Conservation (phyloP, 2,329 filamentous ascomycete genomes). For the Taxawa tesnikishii region DNA sequence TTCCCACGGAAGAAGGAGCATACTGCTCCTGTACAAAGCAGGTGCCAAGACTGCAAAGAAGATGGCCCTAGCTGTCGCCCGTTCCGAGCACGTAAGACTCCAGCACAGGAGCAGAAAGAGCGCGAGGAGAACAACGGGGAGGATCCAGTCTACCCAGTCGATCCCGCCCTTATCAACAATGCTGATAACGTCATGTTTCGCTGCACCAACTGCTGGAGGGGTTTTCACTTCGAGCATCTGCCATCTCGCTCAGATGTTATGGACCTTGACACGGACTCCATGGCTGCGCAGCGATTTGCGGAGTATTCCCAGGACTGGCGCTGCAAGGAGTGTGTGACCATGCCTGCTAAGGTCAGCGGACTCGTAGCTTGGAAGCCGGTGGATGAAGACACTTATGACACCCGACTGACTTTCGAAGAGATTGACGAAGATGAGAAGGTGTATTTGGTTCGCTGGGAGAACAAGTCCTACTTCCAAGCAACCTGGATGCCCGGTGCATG, state of each 20-base stretch:
- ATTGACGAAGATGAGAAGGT: slow-evolving; percentile 71
- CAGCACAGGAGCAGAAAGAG: slow-evolving; percentile 72
- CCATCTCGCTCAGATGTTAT: slow-evolving; percentile 37
- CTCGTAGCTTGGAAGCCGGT: slow-evolving; percentile 80
- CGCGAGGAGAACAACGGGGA: slow-evolving; percentile 65
- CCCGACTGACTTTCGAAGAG: slow-evolving; percentile 40
- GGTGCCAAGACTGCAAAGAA: slow-evolving; percentile 58
- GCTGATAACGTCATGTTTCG: slow-evolving; percentile 67
- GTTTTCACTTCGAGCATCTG: slow-evolving; percentile 76
- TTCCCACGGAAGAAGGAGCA: slow-evolving; percentile 54
- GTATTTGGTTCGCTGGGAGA: slow-evolving; percentile 83
- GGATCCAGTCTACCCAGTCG: slow-evolving; percentile 61
- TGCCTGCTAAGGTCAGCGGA: slow-evolving; percentile 55
- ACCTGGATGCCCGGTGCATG: slow-evolving; percentile 82
- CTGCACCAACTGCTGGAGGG: slow-evolving; percentile 63
- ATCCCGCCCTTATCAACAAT: slow-evolving; percentile 59
- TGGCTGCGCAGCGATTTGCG: slow-evolving; percentile 50
- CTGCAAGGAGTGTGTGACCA: slow-evolving; percentile 64
- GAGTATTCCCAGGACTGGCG: slow-evolving; percentile 67
- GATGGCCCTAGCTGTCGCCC: slow-evolving; percentile 58
- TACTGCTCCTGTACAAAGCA: slow-evolving; percentile 55
- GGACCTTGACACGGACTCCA: slow-evolving; percentile 31
- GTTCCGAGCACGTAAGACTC: slow-evolving; percentile 60
- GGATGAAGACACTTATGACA: slow-evolving; percentile 42
- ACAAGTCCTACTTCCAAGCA: slow-evolving; percentile 67